phyloP scores from a whole-genome alignment of 441 rosid species.

The Mallotus japonicus region DNA sequence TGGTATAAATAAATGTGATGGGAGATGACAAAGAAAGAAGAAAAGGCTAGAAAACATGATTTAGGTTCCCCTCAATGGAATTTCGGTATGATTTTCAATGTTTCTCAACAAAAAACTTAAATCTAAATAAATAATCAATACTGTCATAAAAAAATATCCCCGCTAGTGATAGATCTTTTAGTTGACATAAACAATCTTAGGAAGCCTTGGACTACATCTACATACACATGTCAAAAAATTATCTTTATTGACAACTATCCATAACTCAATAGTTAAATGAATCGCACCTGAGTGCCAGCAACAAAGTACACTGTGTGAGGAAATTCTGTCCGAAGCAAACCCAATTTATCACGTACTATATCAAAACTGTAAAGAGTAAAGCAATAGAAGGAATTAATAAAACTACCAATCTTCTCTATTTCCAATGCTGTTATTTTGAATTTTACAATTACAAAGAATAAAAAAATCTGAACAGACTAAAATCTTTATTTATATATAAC shows the following conservation, averaged over 20 bases:
- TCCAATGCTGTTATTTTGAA: not conserved
- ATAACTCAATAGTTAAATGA: not conserved
- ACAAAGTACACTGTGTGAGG: conserved; percentile 80
- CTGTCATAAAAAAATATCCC: too few relatives aligned
- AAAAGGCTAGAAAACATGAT: not conserved
- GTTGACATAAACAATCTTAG: conserved; percentile 3
- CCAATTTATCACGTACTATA: conserved; percentile 71
- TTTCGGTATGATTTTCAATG: not conserved
- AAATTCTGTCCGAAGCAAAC: conserved; percentile 80
- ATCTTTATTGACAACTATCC: too few relatives aligned
- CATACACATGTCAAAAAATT: not conserved
- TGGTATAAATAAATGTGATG: not conserved
- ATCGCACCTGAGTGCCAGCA: conserved; percentile 85
- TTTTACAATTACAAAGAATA: not conserved
- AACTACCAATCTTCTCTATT: not conserved
- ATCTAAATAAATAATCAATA: not conserved
- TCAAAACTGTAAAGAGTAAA: conserved; percentile 64
- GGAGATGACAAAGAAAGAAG: not conserved
- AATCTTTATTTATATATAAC: not conserved
- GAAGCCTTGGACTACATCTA: not conserved
- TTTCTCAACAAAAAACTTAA: not conserved
- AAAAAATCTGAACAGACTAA: not conserved
- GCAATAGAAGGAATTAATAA: not conserved
- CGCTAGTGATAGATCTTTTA: not conserved
- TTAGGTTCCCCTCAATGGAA: not conserved